A percentile compares a stretch with the other conserved stretches of the same genome.
Conservation (phyloP, 306 rosid genomes). For the Cicer pinnatifidum region DNA sequence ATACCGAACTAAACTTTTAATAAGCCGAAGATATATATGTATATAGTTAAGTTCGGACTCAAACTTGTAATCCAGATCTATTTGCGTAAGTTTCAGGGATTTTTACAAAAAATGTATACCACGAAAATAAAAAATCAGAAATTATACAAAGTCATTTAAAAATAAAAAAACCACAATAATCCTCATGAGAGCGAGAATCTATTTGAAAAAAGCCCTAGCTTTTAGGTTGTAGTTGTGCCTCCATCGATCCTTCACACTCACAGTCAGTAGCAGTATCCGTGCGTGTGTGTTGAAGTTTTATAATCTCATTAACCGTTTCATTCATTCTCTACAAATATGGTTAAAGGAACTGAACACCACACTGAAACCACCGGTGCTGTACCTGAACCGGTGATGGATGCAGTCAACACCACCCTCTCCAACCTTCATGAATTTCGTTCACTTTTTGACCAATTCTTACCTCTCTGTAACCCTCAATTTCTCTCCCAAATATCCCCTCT, state of each 20-base stretch:
- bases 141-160: no score
- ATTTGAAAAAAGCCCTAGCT: no score
- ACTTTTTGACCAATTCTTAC: slow-evolving; percentile 54
- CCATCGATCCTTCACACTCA: not conserved
- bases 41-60: no score
- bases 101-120: no score
- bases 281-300: not conserved
- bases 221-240: not conserved
- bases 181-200: no score
- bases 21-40: no score
- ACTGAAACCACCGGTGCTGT: slow-evolving; percentile 49
- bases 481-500: slow-evolving; percentile 79
- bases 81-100: no score
- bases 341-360: slow-evolving; percentile 54
- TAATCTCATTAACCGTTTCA: not conserved
- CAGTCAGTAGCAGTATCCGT: not conserved
- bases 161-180: no score
- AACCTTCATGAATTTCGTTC: slow-evolving; percentile 56
- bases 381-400: slow-evolving; percentile 69
- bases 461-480: slow-evolving; percentile 65
- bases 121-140: no score
- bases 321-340: slow-evolving; percentile 35
- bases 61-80: no score
- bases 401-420: slow-evolving; percentile 61
- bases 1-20: no score